Evolutionary conservation across 202 grass and related monocot genomes (phyloP).

Genomic region (Schoenoplectus triqueter): DNA sequence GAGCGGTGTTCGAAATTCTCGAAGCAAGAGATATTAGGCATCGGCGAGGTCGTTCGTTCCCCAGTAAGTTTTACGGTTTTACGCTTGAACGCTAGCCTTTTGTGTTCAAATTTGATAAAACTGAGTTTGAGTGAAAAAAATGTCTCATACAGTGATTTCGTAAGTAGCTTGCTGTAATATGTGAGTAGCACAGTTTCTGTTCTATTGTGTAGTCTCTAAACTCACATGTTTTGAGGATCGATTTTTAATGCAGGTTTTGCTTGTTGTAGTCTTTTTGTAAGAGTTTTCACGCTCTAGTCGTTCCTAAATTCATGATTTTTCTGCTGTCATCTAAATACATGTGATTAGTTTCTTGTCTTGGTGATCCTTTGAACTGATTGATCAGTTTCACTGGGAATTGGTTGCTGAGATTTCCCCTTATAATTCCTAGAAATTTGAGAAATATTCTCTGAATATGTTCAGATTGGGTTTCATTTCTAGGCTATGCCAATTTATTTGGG

Average conservation of each 20-base stretch:
- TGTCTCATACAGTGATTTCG: neutral
- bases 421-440: no score
- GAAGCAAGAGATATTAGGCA: neutral
- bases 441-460: no score
- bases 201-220: neutral
- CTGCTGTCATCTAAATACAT: neutral
- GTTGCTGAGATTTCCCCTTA: neutral
- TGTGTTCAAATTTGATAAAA: slow-evolving; percentile 13
- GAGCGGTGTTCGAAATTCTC: neutral
- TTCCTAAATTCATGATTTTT: neutral
- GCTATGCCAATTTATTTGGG: no score
- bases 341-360: neutral
- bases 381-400: neutral
- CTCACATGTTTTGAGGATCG: neutral
- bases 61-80: slow-evolving; percentile 22
- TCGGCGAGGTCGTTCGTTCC: neutral
- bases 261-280: neutral
- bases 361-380: neutral
- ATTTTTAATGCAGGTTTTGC: neutral
- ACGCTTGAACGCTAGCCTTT: neutral
- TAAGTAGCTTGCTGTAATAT: slow-evolving; percentile 10
- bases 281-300: no score
- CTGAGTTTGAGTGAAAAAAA: neutral
- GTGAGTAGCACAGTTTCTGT: neutral
- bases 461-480: no score